Evolutionary conservation across 257 asterid species (phyloP).

Genomic region (Ilex aquifolium): DNA sequence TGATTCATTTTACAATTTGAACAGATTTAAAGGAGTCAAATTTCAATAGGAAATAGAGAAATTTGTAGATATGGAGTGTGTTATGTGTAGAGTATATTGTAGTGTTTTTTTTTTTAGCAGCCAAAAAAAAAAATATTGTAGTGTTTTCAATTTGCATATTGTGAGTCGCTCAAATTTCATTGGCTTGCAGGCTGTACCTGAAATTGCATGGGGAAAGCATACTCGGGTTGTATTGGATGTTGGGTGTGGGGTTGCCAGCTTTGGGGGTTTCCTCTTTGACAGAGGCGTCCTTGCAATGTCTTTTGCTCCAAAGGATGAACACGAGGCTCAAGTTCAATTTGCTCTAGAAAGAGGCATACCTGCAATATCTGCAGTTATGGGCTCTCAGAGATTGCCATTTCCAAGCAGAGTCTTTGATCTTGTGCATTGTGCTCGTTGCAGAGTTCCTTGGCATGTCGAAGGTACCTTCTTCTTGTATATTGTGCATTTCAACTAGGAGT

Average conservation of each 20-base stretch:
- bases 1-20: too few species aligned
- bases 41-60: too few species aligned
- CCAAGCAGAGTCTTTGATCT: constrained; percentile 79
- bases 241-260: constrained; percentile 92
- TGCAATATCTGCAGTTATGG: constrained; percentile 90
- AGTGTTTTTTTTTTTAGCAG: too few species aligned
- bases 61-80: too few species aligned
- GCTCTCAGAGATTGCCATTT: constrained; percentile 73
- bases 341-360: constrained; percentile 95
- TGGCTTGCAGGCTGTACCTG: constrained; percentile 59
- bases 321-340: constrained; percentile 87
- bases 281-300: constrained; percentile 77
- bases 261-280: constrained; percentile 80
- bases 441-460: constrained; percentile 90
- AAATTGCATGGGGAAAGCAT: constrained; percentile 87
- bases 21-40: too few species aligned
- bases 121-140: too few species aligned
- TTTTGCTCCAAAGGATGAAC: constrained; percentile 90
- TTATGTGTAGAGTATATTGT: too few species aligned
- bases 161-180: constrained; percentile 11
- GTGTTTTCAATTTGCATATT: background rate
- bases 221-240: constrained; percentile 66
- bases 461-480: constrained; percentile 26
- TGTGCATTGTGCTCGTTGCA: constrained; percentile 93
- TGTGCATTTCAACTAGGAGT: too few species aligned